Evolutionary conservation across 176 grass and related monocot genomes (phyloP).

Genomic region (Carex myosuroides): DNA sequence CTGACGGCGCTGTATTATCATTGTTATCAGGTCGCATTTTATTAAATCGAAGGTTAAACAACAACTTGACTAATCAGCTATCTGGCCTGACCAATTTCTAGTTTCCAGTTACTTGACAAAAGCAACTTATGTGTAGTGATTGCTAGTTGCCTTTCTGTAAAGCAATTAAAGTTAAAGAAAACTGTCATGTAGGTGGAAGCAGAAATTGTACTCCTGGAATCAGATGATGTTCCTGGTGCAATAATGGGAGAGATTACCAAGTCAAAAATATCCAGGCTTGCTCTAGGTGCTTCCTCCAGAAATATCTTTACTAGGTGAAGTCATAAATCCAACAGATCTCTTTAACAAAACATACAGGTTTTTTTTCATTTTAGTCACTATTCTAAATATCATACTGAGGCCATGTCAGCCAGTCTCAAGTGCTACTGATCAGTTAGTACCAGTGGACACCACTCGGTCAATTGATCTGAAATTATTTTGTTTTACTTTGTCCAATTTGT

Average conservation of each 20-base stretch:
- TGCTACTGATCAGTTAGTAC: neutral
- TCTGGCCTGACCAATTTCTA: neutral
- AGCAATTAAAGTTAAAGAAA: neutral
- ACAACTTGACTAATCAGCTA: constrained; percentile 1
- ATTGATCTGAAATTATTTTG: neutral
- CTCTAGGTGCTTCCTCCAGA: constrained; percentile 53
- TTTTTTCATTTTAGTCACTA: neutral
- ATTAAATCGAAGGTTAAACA: neutral
- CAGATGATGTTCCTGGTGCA: constrained; percentile 50
- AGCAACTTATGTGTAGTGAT: neutral
- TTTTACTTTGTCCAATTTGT: neutral
- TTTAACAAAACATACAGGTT: neutral
- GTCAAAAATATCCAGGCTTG: constrained; percentile 60
- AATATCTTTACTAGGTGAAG: constrained; percentile 70
- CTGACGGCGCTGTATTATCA: neutral
- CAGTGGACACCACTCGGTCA: neutral
- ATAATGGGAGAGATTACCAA: constrained; percentile 62
- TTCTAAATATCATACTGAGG: neutral
- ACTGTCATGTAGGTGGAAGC: constrained; percentile 56
- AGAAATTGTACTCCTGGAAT: constrained; percentile 68
- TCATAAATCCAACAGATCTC: neutral
- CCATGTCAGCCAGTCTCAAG: neutral
- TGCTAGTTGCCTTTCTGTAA: neutral
- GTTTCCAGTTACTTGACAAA: neutral
- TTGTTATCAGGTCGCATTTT: neutral